Evolutionary conservation across 139 green algal genomes (phyloP).

Genomic region (Edaphochlamys debaryana): DNA sequence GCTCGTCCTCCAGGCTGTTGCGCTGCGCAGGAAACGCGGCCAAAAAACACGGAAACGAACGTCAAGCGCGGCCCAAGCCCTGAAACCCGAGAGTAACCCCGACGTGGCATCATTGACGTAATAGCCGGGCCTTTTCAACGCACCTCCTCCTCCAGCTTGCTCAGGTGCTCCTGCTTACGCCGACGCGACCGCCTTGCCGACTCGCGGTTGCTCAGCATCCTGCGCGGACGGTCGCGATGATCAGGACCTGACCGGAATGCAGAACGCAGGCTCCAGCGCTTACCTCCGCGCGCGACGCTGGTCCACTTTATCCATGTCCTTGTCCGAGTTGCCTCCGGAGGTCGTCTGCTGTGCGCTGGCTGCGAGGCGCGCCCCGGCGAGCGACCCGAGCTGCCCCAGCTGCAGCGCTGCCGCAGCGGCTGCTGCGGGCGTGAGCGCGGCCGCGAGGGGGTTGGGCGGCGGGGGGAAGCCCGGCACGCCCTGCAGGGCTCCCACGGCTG

Average conservation of each 20-base stretch:
- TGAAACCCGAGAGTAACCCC: too few species aligned
- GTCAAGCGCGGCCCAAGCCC: too few species aligned
- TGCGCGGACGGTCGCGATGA: too few species aligned
- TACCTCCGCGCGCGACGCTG: constrained; percentile 32
- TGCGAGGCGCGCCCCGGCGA: neutral
- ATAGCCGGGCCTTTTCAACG: too few species aligned
- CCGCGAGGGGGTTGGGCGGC: constrained; percentile 3
- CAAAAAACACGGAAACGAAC: neutral
- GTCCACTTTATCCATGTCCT: constrained; percentile 36
- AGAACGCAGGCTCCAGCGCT: too few species aligned
- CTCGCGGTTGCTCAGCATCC: constrained; percentile 93
- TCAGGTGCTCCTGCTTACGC: constrained; percentile 90
- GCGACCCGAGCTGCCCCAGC: constrained; percentile 38
- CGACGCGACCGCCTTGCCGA: constrained; percentile 82
- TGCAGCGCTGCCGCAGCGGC: constrained; percentile 49
- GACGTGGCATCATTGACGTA: too few species aligned
- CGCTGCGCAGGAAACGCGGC: constrained; percentile 25
- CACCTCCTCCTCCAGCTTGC: constrained; percentile 77
- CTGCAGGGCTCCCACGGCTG: constrained; percentile 31
- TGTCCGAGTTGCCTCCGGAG: constrained; percentile 24
- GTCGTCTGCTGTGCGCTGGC: neutral
- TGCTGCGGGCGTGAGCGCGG: constrained; percentile 19
- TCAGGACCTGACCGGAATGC: too few species aligned
- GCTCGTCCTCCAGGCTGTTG: constrained; percentile 29
- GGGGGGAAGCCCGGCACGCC: neutral